A percentile compares a stretch with the other conserved stretches of the same genome.
phyloP scores from a whole-genome alignment of 768 basidiomycete genomes.

The Rhodotorula paludigena region DNA sequence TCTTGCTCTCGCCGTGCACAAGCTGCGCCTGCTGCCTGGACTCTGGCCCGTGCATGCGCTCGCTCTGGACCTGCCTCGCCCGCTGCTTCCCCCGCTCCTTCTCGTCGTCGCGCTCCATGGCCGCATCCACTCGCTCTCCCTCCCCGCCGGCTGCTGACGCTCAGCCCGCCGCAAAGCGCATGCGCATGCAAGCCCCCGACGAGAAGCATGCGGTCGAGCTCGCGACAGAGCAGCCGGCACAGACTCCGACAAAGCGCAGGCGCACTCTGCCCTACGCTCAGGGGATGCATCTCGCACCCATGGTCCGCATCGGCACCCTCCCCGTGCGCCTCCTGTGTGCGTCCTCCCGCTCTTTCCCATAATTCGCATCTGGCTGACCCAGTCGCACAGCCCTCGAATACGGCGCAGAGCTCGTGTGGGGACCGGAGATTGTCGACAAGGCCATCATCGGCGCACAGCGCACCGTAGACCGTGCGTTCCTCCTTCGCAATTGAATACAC shows the following conservation, averaged over 20 bases:
- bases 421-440: conserved; percentile 92
- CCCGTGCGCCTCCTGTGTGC: conserved; percentile 38
- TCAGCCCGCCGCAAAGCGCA: background rate
- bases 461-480: conserved; percentile 72
- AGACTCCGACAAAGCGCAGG: conserved; percentile 50
- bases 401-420: conserved; percentile 75
- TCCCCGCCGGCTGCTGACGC: background rate
- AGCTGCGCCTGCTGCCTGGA: too few species aligned
- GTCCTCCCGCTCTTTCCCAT: background rate
- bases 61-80: background rate
- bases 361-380: background rate
- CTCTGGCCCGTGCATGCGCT: conserved; percentile 6
- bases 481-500: background rate
- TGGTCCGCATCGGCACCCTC: conserved; percentile 58
- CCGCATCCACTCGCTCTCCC: conserved; percentile 3
- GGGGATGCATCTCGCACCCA: conserved; percentile 92
- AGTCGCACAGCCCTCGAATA: conserved; percentile 74
- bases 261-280: conserved; percentile 66
- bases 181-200: background rate
- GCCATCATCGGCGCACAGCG: conserved; percentile 82
- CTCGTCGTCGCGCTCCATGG: background rate
- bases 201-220: background rate
- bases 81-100: background rate
- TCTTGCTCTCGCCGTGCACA: too few species aligned
- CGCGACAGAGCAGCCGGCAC: conserved; percentile 16